Base-by-base conservation (phyloP, 441 rosid genomes). In the Croton laevigatus region DNA sequence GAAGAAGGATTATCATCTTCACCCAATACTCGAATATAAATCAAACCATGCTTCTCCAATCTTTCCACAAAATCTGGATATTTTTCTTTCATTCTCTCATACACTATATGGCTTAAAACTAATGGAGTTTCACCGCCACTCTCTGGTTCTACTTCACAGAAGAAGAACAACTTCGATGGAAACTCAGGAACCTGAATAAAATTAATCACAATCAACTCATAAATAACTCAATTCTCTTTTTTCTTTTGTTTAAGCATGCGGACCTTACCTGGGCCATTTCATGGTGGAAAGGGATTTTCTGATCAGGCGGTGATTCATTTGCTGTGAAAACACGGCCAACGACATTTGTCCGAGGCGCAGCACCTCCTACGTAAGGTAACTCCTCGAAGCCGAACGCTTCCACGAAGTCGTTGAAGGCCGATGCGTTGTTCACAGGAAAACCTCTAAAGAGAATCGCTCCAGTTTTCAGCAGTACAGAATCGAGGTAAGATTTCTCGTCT, bases 41-140 rank as follows among this genome's bases (percentile, higher is more conserved):
- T 42, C 79, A 94, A 73, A 19, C 95, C 98, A 70, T 85, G 86
- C 40, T 83, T 80, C 79, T 91, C 97, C 49, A 94, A 72, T 62
- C 78, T 75, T 45, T 54, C 76, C 27, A 94, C 97, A 49, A 94
- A 91, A 38, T 86, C 90, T 0, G 94, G 89, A 71, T 91, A 72
- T 34, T 72, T 82, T 23, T 81, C 84, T 65, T 89, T 88, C 94
- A 94, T 91, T 73, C 82, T 89, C 67, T 88, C 86, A 17, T 91
- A 91, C 20, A 94, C 84, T 38, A 94, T 46, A 68, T 90, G 95
- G 80, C 98, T 91, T 40, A 88, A 83, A 49, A 90, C 97, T 48
- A 94, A 79, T 0, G 97, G 98, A 38, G 97, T 94, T 72, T 94
- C 98, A 66, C 98, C 97, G n/a, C 93, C 97, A 78, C 78, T 86